Conservation (phyloP, 108 stramenopile genomes). For the Cyclotella atomus region DNA sequence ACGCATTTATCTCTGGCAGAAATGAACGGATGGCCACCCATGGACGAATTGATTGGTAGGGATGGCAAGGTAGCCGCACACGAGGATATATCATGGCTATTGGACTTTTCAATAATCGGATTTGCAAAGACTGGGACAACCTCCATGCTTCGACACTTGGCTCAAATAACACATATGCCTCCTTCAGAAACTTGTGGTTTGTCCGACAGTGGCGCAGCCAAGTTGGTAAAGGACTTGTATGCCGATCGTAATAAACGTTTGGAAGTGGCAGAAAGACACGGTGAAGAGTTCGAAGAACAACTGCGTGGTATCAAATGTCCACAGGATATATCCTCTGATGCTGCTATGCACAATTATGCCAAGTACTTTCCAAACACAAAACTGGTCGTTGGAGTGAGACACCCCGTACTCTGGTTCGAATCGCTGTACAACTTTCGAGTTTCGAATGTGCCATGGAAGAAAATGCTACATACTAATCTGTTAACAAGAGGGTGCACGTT, state of each 20-base stretch:
- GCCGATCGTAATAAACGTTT: conserved; percentile 8
- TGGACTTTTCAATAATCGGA: conserved; percentile 32
- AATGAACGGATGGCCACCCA: conserved; percentile 23
- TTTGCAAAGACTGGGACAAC: conserved; percentile 33
- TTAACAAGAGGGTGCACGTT: conserved; percentile 11
- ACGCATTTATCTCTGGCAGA: background rate
- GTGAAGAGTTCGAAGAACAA: background rate
- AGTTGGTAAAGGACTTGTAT: conserved; percentile 2
- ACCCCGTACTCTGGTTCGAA: conserved; percentile 47
- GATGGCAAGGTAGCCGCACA: conserved; percentile 6
- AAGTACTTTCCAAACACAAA: conserved; percentile 46
- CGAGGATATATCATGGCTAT: conserved; percentile 14
- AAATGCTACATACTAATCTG: conserved; percentile 23
- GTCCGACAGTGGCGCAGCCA: conserved; percentile 1
- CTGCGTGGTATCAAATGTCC: conserved; percentile 54
- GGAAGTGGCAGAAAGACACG: conserved; percentile 1
- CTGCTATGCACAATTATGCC: conserved; percentile 29
- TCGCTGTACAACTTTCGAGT: conserved; percentile 47
- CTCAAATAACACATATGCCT: conserved; percentile 11
- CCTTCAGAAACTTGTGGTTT: conserved; percentile 17
- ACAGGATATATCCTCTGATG: conserved; percentile 24
- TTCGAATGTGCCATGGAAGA: conserved; percentile 30
- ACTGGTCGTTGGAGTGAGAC: conserved; percentile 48
- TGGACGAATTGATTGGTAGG: conserved; percentile 1
- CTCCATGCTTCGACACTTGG: conserved; percentile 8